phyloP scores from a whole-genome alignment of 306 rosid species.

The Oemleria cerasiformis region DNA sequence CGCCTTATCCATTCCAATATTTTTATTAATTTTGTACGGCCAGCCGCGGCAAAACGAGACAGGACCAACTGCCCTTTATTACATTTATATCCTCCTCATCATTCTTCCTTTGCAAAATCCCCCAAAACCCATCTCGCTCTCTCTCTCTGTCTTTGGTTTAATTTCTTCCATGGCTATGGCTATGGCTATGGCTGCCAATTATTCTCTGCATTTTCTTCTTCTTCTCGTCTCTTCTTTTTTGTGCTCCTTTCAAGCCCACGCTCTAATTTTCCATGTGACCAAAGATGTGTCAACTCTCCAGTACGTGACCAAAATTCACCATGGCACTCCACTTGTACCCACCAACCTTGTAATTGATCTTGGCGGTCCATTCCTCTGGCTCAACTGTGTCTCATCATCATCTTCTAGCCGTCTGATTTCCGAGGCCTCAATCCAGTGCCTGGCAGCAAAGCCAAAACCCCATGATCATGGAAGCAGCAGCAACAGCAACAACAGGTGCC shows the following conservation, averaged over 20 bases:
- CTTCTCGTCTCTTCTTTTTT: slow-evolving; percentile 1
- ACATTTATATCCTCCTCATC: not conserved
- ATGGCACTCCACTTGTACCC: slow-evolving; percentile 41
- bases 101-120: not conserved
- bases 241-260: slow-evolving; percentile 6
- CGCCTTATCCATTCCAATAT: slow-evolving; percentile 17
- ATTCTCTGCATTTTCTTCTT: slow-evolving; percentile 21
- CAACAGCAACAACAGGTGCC: slow-evolving; percentile 28
- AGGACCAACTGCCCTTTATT: not conserved
- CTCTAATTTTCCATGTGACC: slow-evolving; percentile 29
- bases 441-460: slow-evolving; percentile 28
- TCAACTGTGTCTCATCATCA: slow-evolving; percentile 26
- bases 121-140: not conserved
- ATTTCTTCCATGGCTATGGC: slow-evolving; percentile 31
- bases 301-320: slow-evolving; percentile 45
- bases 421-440: slow-evolving; percentile 55
- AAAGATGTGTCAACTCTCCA: slow-evolving; percentile 54
- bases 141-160: not conserved
- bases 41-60: slow-evolving; percentile 32
- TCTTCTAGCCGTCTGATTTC: slow-evolving; percentile 37
- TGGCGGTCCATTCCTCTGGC: slow-evolving; percentile 49
- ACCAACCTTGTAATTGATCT: slow-evolving; percentile 57
- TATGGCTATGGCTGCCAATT: too few relatives aligned
- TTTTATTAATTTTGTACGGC: too few relatives aligned
- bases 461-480: slow-evolving; percentile 4